Evolutionary conservation across 331 rosid genomes (phyloP).

Genomic region (Dryas integrifolia): DNA sequence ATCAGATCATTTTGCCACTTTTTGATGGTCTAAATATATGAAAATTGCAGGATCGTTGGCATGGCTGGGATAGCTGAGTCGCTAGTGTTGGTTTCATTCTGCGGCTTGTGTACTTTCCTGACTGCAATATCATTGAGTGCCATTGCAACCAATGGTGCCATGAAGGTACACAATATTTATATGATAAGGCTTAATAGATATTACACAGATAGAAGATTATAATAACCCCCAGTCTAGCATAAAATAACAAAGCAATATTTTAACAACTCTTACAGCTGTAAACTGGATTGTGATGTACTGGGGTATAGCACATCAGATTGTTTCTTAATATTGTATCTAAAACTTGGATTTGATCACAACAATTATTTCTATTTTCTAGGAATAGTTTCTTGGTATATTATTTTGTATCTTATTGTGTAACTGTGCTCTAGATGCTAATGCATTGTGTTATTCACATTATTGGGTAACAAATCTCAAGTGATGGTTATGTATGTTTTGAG

Average conservation of each 20-base stretch:
- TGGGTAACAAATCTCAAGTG: not conserved
- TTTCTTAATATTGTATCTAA: not conserved
- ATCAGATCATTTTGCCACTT: not conserved
- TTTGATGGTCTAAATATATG: slow-evolving; percentile 16
- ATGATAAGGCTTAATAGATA: not conserved
- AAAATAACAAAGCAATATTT: not conserved
- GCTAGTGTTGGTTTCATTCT: slow-evolving; percentile 65
- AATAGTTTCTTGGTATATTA: not conserved
- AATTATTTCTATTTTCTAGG: not conserved
- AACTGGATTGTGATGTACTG: slow-evolving; percentile 1
- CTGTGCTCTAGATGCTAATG: not conserved
- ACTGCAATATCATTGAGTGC: slow-evolving; percentile 96
- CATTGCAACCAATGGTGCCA: slow-evolving; percentile 99
- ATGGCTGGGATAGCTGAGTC: slow-evolving; percentile 94
- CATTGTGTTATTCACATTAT: slow-evolving; percentile 12
- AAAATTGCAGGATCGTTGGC: slow-evolving; percentile 87
- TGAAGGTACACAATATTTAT: slow-evolving; percentile 60
- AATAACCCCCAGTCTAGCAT: not conserved
- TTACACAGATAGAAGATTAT: not conserved
- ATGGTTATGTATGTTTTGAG: not conserved
- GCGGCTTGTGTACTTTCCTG: slow-evolving; percentile 91
- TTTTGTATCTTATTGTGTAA: not conserved
- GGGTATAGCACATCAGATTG: not conserved
- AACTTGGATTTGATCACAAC: not conserved
- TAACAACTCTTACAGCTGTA: not conserved